Percentiles rank a stretch among this genome's conserved stretches.
phyloP scores from a whole-genome alignment of 345 rosid genomes.

The Linum trigynum region DNA sequence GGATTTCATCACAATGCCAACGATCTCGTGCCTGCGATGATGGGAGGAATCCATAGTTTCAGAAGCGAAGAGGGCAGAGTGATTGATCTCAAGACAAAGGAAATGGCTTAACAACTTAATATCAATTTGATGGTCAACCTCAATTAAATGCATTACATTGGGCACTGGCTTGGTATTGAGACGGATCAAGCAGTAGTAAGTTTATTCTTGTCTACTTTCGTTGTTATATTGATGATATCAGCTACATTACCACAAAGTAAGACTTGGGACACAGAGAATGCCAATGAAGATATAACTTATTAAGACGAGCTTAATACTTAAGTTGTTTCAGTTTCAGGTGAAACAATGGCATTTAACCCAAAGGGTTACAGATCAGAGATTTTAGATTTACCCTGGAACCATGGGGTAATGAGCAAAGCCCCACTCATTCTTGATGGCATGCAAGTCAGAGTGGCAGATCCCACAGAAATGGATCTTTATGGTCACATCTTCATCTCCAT shows the following conservation, averaged over 20 bases:
- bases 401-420: slow-evolving; percentile 56
- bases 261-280: no score
- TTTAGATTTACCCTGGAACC: slow-evolving; percentile 59
- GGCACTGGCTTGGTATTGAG: no score
- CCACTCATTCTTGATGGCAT: slow-evolving; percentile 59
- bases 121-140: not conserved
- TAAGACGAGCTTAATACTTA: no score
- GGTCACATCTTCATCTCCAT: slow-evolving; percentile 69
- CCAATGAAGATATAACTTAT: no score
- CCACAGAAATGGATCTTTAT: slow-evolving; percentile 74
- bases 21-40: slow-evolving; percentile 66
- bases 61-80: not conserved
- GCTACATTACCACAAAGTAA: no score
- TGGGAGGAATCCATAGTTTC: not conserved
- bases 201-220: no score
- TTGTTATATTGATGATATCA: no score
- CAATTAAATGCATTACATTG: not conserved
- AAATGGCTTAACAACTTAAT: not conserved
- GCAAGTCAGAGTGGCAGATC: slow-evolving; percentile 78
- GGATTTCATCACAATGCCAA: slow-evolving; percentile 50
- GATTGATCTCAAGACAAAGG: not conserved
- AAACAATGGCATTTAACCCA: no score
- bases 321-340: no score
- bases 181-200: no score
- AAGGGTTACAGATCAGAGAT: no score